Conservation (phyloP, 495 filamentous ascomycete genomes). For the Penicillium arizonense region DNA sequence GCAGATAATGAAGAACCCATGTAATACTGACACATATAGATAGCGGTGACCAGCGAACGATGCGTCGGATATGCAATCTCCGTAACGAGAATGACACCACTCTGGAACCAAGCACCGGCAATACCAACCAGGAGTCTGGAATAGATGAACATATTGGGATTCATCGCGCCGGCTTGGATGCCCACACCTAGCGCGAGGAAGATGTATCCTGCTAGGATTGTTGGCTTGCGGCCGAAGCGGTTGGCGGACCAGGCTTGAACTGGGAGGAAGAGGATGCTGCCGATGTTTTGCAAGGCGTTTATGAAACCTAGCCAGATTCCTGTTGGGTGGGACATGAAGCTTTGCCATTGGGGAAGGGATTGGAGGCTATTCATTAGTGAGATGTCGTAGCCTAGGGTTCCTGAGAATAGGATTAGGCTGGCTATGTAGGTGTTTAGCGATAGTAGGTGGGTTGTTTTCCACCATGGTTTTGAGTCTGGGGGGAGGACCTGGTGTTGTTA, state of each 20-base stretch:
- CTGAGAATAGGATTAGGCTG: slow-evolving; percentile 2
- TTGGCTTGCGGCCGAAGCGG: slow-evolving; percentile 5
- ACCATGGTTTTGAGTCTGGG: not conserved
- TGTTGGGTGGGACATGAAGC: slow-evolving; percentile 14
- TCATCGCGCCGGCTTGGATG: slow-evolving; percentile 1
- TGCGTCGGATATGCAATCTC: slow-evolving; percentile 62
- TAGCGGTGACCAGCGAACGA: slow-evolving; percentile 55
- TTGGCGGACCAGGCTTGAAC: slow-evolving; percentile 4
- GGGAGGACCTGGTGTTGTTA: not conserved
- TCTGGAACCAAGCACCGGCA: slow-evolving; percentile 42
- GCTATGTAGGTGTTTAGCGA: not conserved
- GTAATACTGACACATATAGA: slow-evolving; percentile 50
- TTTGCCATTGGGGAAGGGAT: slow-evolving; percentile 12
- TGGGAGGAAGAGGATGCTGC: slow-evolving; percentile 1
- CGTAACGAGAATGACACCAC: slow-evolving; percentile 54
- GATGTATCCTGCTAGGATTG: not conserved
- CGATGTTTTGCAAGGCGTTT: slow-evolving; percentile 18
- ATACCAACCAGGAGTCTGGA: slow-evolving; percentile 1
- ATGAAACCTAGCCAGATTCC: slow-evolving; percentile 23
- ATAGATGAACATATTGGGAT: slow-evolving; percentile 1
- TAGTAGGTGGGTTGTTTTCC: slow-evolving; percentile 2
- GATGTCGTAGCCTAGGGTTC: slow-evolving; percentile 21
- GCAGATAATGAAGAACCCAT: slow-evolving; percentile 43
- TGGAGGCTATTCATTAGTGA: slow-evolving; percentile 25
- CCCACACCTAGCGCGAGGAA: slow-evolving; percentile 2